Evolutionary conservation across 1,284 basidiomycete genomes (phyloP).

Genomic region (Blastosporella zonata): DNA sequence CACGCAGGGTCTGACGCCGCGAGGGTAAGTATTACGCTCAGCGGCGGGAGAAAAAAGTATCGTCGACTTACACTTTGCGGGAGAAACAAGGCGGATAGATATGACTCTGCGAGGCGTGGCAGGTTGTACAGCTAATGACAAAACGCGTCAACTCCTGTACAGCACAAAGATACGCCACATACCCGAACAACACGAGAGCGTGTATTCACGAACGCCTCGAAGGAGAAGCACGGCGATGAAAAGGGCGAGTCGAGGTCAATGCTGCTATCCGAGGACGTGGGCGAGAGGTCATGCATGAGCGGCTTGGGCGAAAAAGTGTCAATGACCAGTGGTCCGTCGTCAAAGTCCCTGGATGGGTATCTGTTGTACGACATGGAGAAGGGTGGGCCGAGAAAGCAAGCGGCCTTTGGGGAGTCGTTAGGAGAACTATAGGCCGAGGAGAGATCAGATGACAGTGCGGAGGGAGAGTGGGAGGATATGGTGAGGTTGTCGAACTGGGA

Average conservation of each 20-base stretch:
- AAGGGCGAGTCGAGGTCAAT: slow-evolving; percentile 27
- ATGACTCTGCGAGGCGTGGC: slow-evolving; percentile 33
- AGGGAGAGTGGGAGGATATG: slow-evolving; percentile 18
- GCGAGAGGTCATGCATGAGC: slow-evolving; percentile 30
- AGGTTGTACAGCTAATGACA: slow-evolving; percentile 35
- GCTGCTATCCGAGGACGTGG: slow-evolving; percentile 34
- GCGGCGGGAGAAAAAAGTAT: slow-evolving; percentile 15
- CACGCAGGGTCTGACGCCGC: slow-evolving; percentile 15
- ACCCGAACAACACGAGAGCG: slow-evolving; percentile 52
- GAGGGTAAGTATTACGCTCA: slow-evolving; percentile 17
- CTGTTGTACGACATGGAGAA: slow-evolving; percentile 23
- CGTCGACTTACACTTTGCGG: slow-evolving; percentile 31
- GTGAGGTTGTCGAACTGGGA: slow-evolving; percentile 24
- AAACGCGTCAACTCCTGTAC: slow-evolving; percentile 5
- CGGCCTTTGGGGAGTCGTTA: slow-evolving; percentile 15
- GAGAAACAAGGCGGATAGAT: slow-evolving; percentile 37
- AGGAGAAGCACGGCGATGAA: slow-evolving; percentile 24
- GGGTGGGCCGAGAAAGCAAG: slow-evolving; percentile 22
- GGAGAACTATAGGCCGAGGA: slow-evolving; percentile 5
- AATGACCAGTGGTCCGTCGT: slow-evolving; percentile 27
- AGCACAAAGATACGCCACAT: slow-evolving; percentile 23
- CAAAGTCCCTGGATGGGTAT: slow-evolving; percentile 15
- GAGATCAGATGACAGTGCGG: slow-evolving; percentile 6
- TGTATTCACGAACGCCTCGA: slow-evolving; percentile 44
- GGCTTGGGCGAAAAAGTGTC: slow-evolving; percentile 30